Evolutionary conservation across 2,329 filamentous ascomycete species (phyloP).

Genomic region (Stachybotrys echinatus): DNA sequence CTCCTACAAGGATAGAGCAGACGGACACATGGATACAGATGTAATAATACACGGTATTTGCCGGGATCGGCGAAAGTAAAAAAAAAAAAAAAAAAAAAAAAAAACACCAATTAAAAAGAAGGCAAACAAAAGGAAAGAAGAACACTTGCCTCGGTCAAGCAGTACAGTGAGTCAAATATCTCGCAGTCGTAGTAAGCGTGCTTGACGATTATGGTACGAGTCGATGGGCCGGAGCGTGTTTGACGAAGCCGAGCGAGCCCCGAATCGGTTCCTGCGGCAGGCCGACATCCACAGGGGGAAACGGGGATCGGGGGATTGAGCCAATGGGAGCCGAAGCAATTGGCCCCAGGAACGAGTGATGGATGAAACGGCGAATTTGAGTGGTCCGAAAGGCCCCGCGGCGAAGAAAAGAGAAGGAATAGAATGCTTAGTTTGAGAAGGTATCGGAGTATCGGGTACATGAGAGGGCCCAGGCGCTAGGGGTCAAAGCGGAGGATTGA

Average conservation of each 20-base stretch:
- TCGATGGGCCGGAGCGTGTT: background rate
- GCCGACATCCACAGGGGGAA: no score
- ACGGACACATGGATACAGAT: no score
- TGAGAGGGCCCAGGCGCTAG: background rate
- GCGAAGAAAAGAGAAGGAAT: background rate
- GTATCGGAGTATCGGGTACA: background rate
- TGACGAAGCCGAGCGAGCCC: background rate
- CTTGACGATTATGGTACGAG: no score
- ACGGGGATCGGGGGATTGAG: background rate
- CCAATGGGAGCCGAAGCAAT: slow-evolving; percentile 9
- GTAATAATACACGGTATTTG: background rate
- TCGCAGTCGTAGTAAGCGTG: no score
- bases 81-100: no score
- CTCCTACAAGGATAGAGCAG: no score
- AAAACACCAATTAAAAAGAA: no score
- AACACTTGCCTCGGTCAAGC: no score
- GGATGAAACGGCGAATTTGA: background rate
- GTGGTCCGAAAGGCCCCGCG: background rate
- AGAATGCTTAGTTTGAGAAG: background rate
- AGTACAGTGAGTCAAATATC: no score
- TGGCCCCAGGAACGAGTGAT: slow-evolving; percentile 4
- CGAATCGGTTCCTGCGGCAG: background rate
- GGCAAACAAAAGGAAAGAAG: no score
- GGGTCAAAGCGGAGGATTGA: background rate
- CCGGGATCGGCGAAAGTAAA: background rate